Conservation (phyloP, 768 basidiomycete species). For the Mrakia gelida region DNA sequence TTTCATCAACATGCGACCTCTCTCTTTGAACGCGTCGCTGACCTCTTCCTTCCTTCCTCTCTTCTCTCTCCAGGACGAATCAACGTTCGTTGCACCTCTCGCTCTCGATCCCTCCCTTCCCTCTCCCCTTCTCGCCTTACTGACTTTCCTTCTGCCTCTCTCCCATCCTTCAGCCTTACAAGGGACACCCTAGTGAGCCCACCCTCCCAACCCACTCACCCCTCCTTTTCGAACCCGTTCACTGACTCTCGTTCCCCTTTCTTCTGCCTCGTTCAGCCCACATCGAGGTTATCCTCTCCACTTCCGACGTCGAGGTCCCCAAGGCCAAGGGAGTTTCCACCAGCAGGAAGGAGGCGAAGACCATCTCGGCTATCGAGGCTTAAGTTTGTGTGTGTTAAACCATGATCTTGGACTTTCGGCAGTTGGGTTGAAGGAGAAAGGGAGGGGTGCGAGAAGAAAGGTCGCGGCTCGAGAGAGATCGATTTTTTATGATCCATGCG, state of each 20-base stretch:
- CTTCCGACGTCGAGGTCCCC: slow-evolving; percentile 76
- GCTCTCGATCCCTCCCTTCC: too few relatives aligned
- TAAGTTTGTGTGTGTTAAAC: too few relatives aligned
- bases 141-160: too few relatives aligned
- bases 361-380: slow-evolving; percentile 30
- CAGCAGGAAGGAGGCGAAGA: slow-evolving; percentile 14
- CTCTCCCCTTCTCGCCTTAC: too few relatives aligned
- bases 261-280: slow-evolving; percentile 51
- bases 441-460: neutral
- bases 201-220: neutral
- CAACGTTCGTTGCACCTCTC: slow-evolving; percentile 50
- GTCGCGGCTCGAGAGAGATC: too few relatives aligned
- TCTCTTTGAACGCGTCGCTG: too few relatives aligned
- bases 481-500: too few relatives aligned
- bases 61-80: slow-evolving; percentile 34
- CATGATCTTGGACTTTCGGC: neutral
- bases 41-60: too few relatives aligned
- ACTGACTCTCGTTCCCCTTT: neutral
- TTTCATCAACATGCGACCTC: too few relatives aligned
- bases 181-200: slow-evolving; percentile 71
- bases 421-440: neutral
- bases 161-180: slow-evolving; percentile 60
- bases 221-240: neutral
- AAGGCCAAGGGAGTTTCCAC: slow-evolving; percentile 61
- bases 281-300: slow-evolving; percentile 80